These are phyloP conservation scores for Russula lepida DNA, from an alignment of 768 basidiomycete species.

Conservation along the genomic window DNA sequence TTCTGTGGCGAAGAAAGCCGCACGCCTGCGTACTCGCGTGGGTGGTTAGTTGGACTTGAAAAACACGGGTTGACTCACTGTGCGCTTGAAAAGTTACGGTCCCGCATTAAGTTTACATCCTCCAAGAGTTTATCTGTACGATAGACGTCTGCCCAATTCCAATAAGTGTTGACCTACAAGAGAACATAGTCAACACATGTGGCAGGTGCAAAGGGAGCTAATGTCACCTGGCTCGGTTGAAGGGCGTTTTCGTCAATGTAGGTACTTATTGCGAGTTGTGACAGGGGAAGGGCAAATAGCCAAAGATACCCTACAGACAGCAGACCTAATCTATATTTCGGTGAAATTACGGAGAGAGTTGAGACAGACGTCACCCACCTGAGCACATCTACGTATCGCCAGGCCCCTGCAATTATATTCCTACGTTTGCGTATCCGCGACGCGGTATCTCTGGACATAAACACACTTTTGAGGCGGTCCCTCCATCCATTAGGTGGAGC, in stretches of 20 bases:
- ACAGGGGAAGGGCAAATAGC: constrained; percentile 69
- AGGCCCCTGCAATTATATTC: not conserved
- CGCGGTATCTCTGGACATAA: constrained; percentile 1
- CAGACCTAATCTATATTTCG: constrained; percentile 40
- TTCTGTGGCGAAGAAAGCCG: constrained; percentile 49
- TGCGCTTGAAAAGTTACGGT: constrained; percentile 53
- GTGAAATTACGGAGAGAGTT: constrained; percentile 1
- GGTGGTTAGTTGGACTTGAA: not conserved
- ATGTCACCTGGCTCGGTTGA: constrained; percentile 76
- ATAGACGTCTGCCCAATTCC: constrained; percentile 87
- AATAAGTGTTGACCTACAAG: constrained; percentile 78
- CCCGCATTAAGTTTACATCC: constrained; percentile 54
- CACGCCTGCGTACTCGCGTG: constrained; percentile 42
- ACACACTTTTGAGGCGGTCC: not conserved
- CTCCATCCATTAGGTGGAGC: not conserved
- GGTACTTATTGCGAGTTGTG: constrained; percentile 52
- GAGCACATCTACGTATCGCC: constrained; percentile 9
- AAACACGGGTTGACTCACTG: constrained; percentile 45
- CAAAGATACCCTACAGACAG: constrained; percentile 68
- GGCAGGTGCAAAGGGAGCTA: not conserved
- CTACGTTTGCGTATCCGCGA: constrained; percentile 16
- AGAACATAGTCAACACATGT: not conserved
- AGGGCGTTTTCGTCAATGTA: constrained; percentile 96
- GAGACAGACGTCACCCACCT: constrained; percentile 11
- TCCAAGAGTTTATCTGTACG: constrained; percentile 74